Base-by-base conservation (phyloP, 257 asterid species). In the Lithospermum erythrorhizon region DNA sequence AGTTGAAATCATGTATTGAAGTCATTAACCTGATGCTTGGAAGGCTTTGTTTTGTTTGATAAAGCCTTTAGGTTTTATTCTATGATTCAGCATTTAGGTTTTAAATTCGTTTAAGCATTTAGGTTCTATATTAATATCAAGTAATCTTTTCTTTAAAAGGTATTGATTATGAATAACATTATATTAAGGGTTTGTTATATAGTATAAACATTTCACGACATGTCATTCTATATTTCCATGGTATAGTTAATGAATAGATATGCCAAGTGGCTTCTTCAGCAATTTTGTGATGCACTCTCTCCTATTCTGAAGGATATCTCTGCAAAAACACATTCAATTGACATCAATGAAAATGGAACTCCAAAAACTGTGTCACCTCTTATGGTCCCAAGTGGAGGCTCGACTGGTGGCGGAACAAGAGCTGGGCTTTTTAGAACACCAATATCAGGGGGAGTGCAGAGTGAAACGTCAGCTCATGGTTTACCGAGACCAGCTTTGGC, bases 351-450 rank as follows among this genome's bases (percentile, higher is more conserved):
- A 19, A 73, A 57, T 63, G 41, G 29, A 55, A 48, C 53, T 9
- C 60, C 72, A 48, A 78, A 83, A 65, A 61, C 65, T 63, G 37
- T 65, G 68, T 52, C 79, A 64, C 79, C 82, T 54, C 81, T 53
- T 58, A 24, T 58, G 71, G 75, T 68, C 65, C 59, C 91, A 19
- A 65, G 70, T 72, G 81, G 82, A 65, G 78, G 73, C 78, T 61
- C 75, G 2, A 65, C 71, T 16, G 86, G 82, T 30, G 97, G 95
- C 56, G 84, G 90, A 35, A 77, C 98, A 52, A 77, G 99, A 67
- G 85, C 97, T 57, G 99, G 97, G 57, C 99, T 93, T 76, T 93
- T 86, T 63, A 81, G 99, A 65, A 87, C 97, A 15, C 99, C 99
- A 55, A 93, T 93, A 73, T 89, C 99, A 45, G 97, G 99, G 53